These are phyloP conservation scores for Penicillium silybi DNA, from an alignment of 495 filamentous ascomycete species.

Conservation along the genomic window DNA sequence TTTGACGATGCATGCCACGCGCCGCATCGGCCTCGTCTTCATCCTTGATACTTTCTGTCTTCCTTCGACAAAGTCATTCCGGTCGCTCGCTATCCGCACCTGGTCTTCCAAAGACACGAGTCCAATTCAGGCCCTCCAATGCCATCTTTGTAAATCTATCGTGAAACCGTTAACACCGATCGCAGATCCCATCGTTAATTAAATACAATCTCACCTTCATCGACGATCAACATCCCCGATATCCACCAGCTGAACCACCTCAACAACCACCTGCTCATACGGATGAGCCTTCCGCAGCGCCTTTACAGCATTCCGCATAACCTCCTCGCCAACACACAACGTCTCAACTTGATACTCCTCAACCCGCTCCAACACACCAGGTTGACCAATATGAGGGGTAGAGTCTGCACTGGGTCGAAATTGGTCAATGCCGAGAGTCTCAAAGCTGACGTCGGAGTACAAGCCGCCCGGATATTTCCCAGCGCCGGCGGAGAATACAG, in stretches of 20 bases:
- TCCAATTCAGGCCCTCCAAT: no score
- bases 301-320: constrained; percentile 28
- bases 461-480: constrained; percentile 57
- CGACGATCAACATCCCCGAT: not conserved
- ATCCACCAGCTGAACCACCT: not conserved
- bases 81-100: no score
- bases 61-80: no score
- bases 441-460: constrained; percentile 61
- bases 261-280: constrained; percentile 15
- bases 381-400: constrained; percentile 55
- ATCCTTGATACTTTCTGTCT: no score
- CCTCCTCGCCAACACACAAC: constrained; percentile 36
- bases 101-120: no score
- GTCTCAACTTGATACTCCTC: constrained; percentile 54
- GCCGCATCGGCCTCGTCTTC: no score
- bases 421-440: constrained; percentile 52
- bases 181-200: not conserved
- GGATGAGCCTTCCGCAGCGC: constrained; percentile 51
- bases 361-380: constrained; percentile 46
- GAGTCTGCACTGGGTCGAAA: constrained; percentile 54
- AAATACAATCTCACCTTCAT: not conserved
- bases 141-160: not conserved
- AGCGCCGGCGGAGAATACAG: constrained; percentile 62
- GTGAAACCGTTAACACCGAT: not conserved
- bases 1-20: no score